A percentile compares a stretch with the other conserved stretches of the same genome.
Conservation (phyloP, 140 eudicot genomes). For the Erigeron philadelphicus region DNA sequence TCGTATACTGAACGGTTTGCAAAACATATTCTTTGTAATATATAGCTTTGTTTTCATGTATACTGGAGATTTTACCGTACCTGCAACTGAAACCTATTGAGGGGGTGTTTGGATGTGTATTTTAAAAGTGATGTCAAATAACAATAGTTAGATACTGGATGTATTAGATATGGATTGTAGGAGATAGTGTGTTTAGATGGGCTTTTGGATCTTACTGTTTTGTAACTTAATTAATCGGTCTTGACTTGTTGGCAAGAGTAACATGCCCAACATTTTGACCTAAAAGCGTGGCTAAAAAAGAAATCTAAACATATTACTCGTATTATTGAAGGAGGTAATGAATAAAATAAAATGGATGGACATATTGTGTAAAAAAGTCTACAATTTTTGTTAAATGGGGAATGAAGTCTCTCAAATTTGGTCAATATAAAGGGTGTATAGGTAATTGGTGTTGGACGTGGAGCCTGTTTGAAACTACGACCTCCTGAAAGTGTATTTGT, state of each 20-base stretch:
- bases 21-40: not conserved
- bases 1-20: not conserved
- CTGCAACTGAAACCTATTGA: not conserved
- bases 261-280: too few relatives aligned
- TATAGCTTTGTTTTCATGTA: not conserved
- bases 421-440: not conserved
- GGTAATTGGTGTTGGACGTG: not conserved
- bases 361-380: not conserved
- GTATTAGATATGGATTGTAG: not conserved
- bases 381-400: not conserved
- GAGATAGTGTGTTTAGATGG: not conserved
- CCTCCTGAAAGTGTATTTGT: not conserved
- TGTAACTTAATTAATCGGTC: not conserved
- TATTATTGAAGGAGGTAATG: not conserved
- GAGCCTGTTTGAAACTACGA: not conserved
- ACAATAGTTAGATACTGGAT: not conserved
- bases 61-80: conserved; percentile 1
- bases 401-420: not conserved
- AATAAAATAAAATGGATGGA: not conserved
- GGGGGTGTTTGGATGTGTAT: not conserved
- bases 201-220: not conserved
- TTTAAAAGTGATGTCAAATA: not conserved
- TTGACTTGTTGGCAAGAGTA: not conserved
- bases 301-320: not conserved
- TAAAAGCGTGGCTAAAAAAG: too few relatives aligned